These are phyloP conservation scores for Trichoderma sp. DNA, from an alignment of 2,329 filamentous ascomycete genomes.

Conservation along the genomic window DNA sequence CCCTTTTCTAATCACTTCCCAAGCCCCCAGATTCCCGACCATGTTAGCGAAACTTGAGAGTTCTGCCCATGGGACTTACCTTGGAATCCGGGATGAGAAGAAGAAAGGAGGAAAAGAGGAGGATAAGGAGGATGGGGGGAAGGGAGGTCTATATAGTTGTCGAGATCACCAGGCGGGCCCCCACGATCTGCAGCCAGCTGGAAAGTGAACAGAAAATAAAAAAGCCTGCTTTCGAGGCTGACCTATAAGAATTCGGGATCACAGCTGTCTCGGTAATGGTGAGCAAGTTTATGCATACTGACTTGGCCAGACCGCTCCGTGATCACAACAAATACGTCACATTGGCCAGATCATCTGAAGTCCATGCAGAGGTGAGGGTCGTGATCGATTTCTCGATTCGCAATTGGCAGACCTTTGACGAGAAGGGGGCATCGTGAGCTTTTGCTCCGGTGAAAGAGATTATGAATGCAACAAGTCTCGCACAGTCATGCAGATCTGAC, in stretches of 20 bases:
- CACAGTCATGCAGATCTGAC: background rate
- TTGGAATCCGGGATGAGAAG: background rate
- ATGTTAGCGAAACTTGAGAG: background rate
- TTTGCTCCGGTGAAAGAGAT: background rate
- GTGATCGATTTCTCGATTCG: background rate
- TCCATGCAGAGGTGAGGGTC: constrained; percentile 3
- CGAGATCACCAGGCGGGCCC: background rate
- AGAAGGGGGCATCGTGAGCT: background rate
- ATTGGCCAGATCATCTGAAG: background rate
- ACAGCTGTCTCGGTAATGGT: background rate
- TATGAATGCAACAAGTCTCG: background rate
- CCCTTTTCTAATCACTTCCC: constrained; percentile 15
- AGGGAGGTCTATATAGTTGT: constrained; percentile 3
- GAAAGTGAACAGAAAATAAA: background rate
- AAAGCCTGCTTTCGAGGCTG: background rate
- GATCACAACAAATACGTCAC: background rate
- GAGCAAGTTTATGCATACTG: background rate
- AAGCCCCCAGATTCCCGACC: too few relatives aligned
- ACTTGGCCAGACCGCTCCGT: constrained; percentile 3
- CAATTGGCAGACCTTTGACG: constrained; percentile 1
- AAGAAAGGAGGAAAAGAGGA: constrained; percentile 20
- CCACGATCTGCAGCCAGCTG: constrained; percentile 19
- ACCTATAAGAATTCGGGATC: constrained; percentile 24
- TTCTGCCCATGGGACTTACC: constrained; percentile 1
- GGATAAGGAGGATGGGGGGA: background rate